A percentile compares a stretch with the other conserved stretches of the same genome.
Conservation (phyloP, 208 protist genomes). For the Tritrichomonas foetus region DNA sequence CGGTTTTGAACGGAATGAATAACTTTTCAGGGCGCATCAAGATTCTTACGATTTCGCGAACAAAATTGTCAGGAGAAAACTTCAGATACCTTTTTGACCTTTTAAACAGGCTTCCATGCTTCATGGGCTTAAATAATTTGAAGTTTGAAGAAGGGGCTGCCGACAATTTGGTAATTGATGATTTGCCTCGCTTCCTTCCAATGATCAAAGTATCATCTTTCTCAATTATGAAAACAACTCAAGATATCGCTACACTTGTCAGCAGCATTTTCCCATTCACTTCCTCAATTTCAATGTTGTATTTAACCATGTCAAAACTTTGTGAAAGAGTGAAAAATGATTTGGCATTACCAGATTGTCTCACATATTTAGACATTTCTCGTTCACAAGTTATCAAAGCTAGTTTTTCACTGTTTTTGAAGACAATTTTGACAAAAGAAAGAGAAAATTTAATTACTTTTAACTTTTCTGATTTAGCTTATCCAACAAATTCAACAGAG, state of each 20-base stretch:
- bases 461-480: background rate
- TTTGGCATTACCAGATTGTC: background rate
- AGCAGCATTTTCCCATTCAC: background rate
- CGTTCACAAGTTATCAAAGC: background rate
- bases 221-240: background rate
- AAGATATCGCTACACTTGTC: background rate
- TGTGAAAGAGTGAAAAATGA: too few species aligned
- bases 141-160: background rate
- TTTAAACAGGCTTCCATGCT: background rate
- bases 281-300: background rate
- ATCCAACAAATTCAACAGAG: background rate
- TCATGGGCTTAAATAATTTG: background rate
- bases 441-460: background rate
- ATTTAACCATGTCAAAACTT: background rate
- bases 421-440: background rate
- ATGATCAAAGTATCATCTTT: background rate
- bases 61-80: background rate
- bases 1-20: background rate
- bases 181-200: background rate
- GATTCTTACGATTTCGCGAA: background rate
- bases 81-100: background rate
- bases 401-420: background rate
- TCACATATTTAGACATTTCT: background rate
- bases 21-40: background rate
- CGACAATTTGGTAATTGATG: background rate